Conservation (phyloP, 2,329 filamentous ascomycete genomes). For the Aspergillus neotritici region DNA sequence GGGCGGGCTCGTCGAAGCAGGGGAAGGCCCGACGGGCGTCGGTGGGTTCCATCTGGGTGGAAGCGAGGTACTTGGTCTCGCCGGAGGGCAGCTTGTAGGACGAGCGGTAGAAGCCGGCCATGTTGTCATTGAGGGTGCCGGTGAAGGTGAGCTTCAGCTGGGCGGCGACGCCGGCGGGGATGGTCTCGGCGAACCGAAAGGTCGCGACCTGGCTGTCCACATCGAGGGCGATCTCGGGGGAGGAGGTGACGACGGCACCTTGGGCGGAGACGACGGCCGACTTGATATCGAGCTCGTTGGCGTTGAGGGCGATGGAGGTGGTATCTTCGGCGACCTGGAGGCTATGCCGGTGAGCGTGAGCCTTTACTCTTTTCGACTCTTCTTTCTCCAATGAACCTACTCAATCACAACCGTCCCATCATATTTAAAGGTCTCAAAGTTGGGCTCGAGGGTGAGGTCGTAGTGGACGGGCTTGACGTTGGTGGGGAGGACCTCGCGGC, state of each 20-base stretch:
- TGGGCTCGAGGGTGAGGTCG: conserved; percentile 82
- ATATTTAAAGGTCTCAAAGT: conserved; percentile 83
- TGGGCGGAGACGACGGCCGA: conserved; percentile 60
- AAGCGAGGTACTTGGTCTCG: conserved; percentile 73
- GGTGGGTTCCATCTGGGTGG: conserved; percentile 93
- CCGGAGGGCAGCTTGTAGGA: conserved; percentile 83
- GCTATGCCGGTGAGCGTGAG: conserved; percentile 27
- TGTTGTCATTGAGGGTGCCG: conserved; percentile 81
- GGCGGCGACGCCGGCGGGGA: conserved; percentile 71
- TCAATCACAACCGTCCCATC: conserved; percentile 80
- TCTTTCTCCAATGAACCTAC: conserved; percentile 35
- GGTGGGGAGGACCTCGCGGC: conserved; percentile 79
- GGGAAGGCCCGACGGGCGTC: conserved; percentile 90
- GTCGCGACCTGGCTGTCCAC: conserved; percentile 75
- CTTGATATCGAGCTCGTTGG: conserved; percentile 78
- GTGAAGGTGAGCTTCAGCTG: conserved; percentile 72
- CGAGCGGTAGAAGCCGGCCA: conserved; percentile 96
- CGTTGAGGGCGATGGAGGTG: conserved; percentile 80
- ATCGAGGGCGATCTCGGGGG: conserved; percentile 65
- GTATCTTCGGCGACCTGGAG: conserved; percentile 81
- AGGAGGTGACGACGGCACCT: conserved; percentile 54
- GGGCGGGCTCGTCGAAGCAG: conserved; percentile 90
- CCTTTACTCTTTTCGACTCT: too few species aligned
- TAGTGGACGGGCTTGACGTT: conserved; percentile 93
- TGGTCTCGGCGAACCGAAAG: conserved; percentile 67